These are phyloP conservation scores for Suhomyces maxii DNA, from an alignment of 1,139 yeast species.

Conservation along the genomic window DNA sequence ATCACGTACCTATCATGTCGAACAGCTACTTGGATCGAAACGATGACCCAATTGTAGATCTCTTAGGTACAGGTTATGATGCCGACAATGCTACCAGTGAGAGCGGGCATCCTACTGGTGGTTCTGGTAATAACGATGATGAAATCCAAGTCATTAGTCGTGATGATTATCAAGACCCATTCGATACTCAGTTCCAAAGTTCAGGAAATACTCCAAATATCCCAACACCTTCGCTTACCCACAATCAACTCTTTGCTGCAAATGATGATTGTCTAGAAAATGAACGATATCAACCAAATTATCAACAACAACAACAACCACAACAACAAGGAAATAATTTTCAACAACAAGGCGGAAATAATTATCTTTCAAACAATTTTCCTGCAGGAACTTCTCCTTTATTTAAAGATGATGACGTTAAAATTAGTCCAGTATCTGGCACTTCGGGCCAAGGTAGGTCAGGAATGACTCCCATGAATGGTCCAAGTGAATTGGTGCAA, in stretches of 20 bases:
- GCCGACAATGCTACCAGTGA: slow-evolving; percentile 4
- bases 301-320: too few species aligned
- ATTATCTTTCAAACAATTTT: background rate
- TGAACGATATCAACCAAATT: background rate
- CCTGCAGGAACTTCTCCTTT: slow-evolving; percentile 8
- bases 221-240: slow-evolving; percentile 7
- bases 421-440: background rate
- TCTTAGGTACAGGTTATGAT: slow-evolving; percentile 2
- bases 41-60: slow-evolving; percentile 9
- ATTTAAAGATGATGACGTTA: slow-evolving; percentile 4
- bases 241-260: slow-evolving; percentile 5
- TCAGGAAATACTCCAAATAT: slow-evolving; percentile 7
- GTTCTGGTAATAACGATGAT: slow-evolving; percentile 19
- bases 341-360: background rate
- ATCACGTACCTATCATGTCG: background rate
- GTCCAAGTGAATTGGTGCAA: slow-evolving; percentile 5
- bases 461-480: background rate
- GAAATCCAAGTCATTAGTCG: slow-evolving; percentile 41
- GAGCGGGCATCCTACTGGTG: slow-evolving; percentile 10
- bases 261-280: slow-evolving; percentile 6
- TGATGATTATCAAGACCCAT: slow-evolving; percentile 15
- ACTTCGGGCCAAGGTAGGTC: background rate
- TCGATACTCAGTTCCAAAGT: slow-evolving; percentile 6
- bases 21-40: slow-evolving; percentile 5
- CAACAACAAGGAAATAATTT: background rate